These are phyloP conservation scores for Macrolepiota dolichaula DNA, from an alignment of 768 basidiomycete species.

Conservation along the genomic window DNA sequence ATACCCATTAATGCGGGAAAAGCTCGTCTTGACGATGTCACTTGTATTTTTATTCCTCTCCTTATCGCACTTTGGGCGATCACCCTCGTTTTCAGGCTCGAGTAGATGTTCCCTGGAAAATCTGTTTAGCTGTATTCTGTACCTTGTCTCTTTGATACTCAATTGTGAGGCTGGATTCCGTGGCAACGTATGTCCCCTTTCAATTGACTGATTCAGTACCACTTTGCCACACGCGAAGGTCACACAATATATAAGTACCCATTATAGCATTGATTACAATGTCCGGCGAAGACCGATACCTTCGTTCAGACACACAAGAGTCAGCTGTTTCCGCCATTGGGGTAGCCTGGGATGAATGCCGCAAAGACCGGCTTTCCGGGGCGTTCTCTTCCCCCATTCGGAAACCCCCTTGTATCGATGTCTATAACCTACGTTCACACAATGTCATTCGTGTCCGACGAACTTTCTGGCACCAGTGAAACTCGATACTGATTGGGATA, in stretches of 20 bases:
- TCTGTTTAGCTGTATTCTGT: not conserved
- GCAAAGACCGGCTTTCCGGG: not conserved
- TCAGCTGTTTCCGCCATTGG: no score
- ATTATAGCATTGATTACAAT: not conserved
- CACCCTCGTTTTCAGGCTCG: not conserved
- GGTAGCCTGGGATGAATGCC: no score
- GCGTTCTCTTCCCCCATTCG: not conserved
- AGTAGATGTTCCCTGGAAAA: not conserved
- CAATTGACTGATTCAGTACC: not conserved
- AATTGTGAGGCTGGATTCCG: not conserved
- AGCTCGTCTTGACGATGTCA: not conserved
- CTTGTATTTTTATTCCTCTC: slow-evolving; percentile 1
- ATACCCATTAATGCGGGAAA: slow-evolving; percentile 9
- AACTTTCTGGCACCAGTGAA: no score
- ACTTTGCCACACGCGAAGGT: not conserved
- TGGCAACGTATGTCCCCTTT: not conserved
- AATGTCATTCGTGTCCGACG: not conserved
- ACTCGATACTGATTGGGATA: not conserved
- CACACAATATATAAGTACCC: not conserved
- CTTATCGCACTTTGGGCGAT: not conserved
- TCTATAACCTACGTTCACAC: not conserved
- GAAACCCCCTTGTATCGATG: not conserved
- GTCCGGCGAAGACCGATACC: no score
- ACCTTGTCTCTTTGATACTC: not conserved
- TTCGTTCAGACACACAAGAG: no score